Percentiles rank a stretch among this genome's conserved stretches.
These are phyloP conservation scores for Psidium guajava DNA, from an alignment of 345 rosid genomes.

Conservation along the genomic window DNA sequence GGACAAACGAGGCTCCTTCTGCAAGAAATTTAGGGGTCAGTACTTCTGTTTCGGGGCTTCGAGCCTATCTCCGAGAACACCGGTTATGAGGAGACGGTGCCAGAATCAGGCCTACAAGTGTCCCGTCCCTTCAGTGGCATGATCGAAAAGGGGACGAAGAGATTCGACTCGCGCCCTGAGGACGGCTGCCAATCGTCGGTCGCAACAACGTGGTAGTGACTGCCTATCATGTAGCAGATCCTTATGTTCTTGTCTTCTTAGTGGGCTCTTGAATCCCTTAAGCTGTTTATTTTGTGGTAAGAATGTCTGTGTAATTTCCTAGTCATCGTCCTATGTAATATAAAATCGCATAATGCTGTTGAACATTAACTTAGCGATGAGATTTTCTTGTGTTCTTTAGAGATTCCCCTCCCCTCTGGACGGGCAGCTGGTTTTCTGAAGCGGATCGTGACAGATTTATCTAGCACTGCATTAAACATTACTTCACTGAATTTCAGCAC, in stretches of 20 bases:
- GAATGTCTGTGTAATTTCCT: background rate
- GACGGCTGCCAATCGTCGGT: background rate
- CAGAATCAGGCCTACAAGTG: constrained; percentile 24
- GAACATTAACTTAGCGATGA: too few species aligned
- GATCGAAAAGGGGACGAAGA: background rate
- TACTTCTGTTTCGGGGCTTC: constrained; percentile 72
- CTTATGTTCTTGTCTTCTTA: background rate
- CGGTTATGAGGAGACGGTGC: constrained; percentile 22
- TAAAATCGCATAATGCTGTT: background rate
- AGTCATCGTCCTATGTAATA: background rate
- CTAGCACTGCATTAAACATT: background rate
- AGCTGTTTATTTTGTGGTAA: background rate
- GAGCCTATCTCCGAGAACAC: constrained; percentile 32
- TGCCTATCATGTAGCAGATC: background rate
- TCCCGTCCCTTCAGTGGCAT: constrained; percentile 34
- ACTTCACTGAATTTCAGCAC: background rate
- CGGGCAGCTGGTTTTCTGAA: background rate
- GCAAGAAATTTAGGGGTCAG: constrained; percentile 42
- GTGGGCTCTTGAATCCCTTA: background rate
- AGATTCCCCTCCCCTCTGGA: too few species aligned
- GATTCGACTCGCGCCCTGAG: background rate
- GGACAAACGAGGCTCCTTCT: constrained; percentile 26
- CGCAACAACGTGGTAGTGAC: background rate
- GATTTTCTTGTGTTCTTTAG: too few species aligned
- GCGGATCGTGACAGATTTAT: background rate